Percentiles rank a stretch among this genome's conserved stretches.
Conservation (phyloP, 2,329 filamentous ascomycete genomes). For the Diplocarpon mali region DNA sequence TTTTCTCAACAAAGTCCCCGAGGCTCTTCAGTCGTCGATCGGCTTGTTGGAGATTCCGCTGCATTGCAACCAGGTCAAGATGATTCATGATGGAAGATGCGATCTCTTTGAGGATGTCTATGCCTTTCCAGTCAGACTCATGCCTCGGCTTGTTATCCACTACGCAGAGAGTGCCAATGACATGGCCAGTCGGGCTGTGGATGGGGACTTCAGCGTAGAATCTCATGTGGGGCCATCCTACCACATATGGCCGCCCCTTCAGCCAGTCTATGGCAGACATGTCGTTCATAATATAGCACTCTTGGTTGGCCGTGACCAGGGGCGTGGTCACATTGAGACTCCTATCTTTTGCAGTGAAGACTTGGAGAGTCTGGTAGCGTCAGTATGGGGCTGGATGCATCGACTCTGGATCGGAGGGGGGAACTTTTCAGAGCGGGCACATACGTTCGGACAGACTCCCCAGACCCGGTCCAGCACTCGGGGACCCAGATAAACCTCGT, state of each 20-base stretch:
- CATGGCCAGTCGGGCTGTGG: conserved; percentile 19
- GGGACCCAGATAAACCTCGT: conserved; percentile 16
- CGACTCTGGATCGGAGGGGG: background rate
- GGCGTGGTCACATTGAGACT: conserved; percentile 6
- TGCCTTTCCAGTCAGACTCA: conserved; percentile 36
- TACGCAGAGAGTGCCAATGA: conserved; percentile 49
- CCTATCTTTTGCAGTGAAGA: conserved; percentile 13
- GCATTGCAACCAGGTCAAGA: conserved; percentile 38
- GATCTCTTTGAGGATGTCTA: conserved; percentile 44
- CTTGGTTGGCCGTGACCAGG: conserved; percentile 9
- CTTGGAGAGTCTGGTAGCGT: conserved; percentile 6
- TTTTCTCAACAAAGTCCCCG: conserved; percentile 37
- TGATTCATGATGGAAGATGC: conserved; percentile 46
- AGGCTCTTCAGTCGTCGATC: conserved; percentile 42
- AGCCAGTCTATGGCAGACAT: conserved; percentile 13
- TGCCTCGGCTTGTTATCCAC: conserved; percentile 43
- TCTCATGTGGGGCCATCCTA: conserved; percentile 14
- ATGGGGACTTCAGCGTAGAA: conserved; percentile 24
- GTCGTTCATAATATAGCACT: conserved; percentile 17
- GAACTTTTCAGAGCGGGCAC: background rate
- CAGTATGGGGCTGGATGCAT: too few species aligned
- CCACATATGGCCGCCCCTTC: conserved; percentile 14
- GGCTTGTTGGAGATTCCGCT: conserved; percentile 37
- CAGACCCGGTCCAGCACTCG: conserved; percentile 10
- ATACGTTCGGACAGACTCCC: conserved; percentile 16